Conservation (phyloP, 345 rosid genomes). For the Gossypium thurberi region DNA sequence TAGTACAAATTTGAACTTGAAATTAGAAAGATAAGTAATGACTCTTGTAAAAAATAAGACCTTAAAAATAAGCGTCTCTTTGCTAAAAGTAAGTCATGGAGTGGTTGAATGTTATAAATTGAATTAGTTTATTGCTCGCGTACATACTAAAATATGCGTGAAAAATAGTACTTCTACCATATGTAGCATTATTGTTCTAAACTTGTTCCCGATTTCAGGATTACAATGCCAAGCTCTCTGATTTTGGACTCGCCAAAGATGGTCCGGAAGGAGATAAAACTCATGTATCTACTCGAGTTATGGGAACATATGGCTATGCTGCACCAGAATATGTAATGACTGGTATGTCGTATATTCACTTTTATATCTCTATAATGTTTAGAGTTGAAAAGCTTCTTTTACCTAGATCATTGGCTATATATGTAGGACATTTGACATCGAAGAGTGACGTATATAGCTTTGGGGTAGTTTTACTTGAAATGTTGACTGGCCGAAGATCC, state of each 20-base stretch:
- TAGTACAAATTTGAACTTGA: too few relatives aligned
- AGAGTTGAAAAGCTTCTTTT: neutral
- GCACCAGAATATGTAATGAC: constrained; percentile 92
- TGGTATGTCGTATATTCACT: constrained; percentile 32
- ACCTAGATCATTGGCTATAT: neutral
- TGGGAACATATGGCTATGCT: constrained; percentile 88
- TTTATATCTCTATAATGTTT: neutral
- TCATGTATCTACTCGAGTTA: constrained; percentile 77
- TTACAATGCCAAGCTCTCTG: constrained; percentile 80
- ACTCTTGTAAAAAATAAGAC: too few relatives aligned
- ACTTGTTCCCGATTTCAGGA: constrained; percentile 38
- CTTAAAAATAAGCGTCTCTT: too few relatives aligned
- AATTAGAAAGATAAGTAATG: too few relatives aligned
- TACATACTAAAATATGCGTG: too few relatives aligned
- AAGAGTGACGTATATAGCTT: constrained; percentile 86
- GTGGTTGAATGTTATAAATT: too few relatives aligned
- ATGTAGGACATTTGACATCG: constrained; percentile 62
- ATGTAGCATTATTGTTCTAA: neutral
- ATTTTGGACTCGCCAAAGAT: constrained; percentile 85
- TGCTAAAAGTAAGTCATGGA: too few relatives aligned
- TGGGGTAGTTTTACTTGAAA: constrained; percentile 82
- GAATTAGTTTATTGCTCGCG: too few relatives aligned
- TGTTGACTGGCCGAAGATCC: constrained; percentile 75
- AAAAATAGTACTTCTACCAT: too few relatives aligned
- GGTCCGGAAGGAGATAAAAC: constrained; percentile 79